Evolutionary conservation across 192 early-diverging fungal species (phyloP), one percentile per base, ranked within the genome.

Genomic region (Coemansia aciculifera): DNA sequence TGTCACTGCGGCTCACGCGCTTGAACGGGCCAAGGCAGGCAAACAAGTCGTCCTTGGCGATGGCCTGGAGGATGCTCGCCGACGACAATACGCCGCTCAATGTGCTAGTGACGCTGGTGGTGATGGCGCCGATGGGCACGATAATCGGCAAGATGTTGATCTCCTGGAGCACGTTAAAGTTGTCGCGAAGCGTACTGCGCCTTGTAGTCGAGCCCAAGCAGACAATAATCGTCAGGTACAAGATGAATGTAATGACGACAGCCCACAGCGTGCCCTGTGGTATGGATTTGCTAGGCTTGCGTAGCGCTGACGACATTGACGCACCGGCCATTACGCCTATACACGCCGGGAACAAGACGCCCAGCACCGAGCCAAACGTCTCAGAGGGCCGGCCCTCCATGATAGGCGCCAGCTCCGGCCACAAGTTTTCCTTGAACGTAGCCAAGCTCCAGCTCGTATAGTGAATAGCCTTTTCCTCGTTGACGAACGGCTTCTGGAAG

Each of bases 291-390:
- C 86, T 85, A 7, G 90, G 90, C 64, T 87, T 86, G 63, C 86
- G 80, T 54, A 91, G 78, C 40, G 87, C 82, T 23, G 89, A 88
- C n/a, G 87, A 89, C 86, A 91, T 86, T 23, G 88, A 88, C 0
- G 88, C 90, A 21, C 90, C 89, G 17, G 89, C 87, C 71, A 90
- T 84, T 24, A 90, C 86, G 38, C 89, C 89, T 52, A 85, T 86
- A 51, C 89, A 91, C 38, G 87, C 89, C 0, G 89, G 89, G 69
- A 91, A 91, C 23, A 91, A 75, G 9, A 91, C 81, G 49, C 86
- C 85, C 49, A 91, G 87, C 40, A 89, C 84, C 1, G 74, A 78
- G 60, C 81, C 73, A 21, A 83, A 71, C 1, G 83, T 85, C 64
- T 89, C 84, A 2, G 72, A 62, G 19, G 79, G 49, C 17, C 75